phyloP scores from a whole-genome alignment of 495 filamentous ascomycete species.

The Friedmanniomyces simplex region DNA sequence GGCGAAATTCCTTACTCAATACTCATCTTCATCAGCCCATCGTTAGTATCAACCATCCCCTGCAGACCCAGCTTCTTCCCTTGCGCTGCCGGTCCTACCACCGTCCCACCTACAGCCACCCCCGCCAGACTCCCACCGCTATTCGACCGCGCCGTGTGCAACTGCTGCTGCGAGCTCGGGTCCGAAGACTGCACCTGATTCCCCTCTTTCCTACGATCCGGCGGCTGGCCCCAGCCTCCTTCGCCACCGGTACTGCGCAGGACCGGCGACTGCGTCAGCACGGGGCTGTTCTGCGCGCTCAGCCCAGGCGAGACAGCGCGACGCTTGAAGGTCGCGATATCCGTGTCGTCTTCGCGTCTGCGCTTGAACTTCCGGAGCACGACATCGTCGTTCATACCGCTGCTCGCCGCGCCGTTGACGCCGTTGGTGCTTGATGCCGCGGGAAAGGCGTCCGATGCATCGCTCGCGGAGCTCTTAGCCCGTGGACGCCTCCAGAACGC shows the following conservation, averaged over 20 bases:
- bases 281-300: slow-evolving; percentile 79
- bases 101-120: slow-evolving; percentile 19
- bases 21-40: slow-evolving; percentile 96
- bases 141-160: slow-evolving; percentile 38
- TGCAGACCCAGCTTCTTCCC: slow-evolving; percentile 75
- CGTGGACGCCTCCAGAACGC: slow-evolving; percentile 27
- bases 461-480: slow-evolving; percentile 12
- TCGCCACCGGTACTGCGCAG: slow-evolving; percentile 43
- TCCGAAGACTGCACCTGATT: slow-evolving; percentile 33
- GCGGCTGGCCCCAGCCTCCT: slow-evolving; percentile 48
- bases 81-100: slow-evolving; percentile 14
- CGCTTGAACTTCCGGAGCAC: slow-evolving; percentile 54
- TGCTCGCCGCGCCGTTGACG: slow-evolving; percentile 16
- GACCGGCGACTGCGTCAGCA: slow-evolving; percentile 67
- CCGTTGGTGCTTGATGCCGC: slow-evolving; percentile 20
- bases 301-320: slow-evolving; percentile 88
- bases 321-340: slow-evolving; percentile 80
- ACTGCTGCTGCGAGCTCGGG: not conserved
- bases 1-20: slow-evolving; percentile 58
- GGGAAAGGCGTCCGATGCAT: slow-evolving; percentile 21
- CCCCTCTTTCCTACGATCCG: slow-evolving; percentile 46
- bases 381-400: slow-evolving; percentile 49
- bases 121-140: slow-evolving; percentile 33
- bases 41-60: slow-evolving; percentile 91
- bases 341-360: slow-evolving; percentile 82